These are phyloP conservation scores for Citrus sp. DNA, from an alignment of 345 rosid genomes.

Conservation along the genomic window DNA sequence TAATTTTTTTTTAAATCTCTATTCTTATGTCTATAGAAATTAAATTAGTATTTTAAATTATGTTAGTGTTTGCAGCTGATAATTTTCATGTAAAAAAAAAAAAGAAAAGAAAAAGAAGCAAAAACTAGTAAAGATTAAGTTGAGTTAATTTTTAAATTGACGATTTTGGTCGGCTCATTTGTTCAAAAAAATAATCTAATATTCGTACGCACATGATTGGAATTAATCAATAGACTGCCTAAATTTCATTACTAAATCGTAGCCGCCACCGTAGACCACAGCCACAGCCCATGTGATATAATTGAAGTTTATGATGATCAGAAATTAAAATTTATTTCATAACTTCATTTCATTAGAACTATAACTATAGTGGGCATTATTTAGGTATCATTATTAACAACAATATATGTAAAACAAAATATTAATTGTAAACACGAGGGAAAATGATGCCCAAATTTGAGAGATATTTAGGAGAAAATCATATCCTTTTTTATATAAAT, in stretches of 20 bases:
- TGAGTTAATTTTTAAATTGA: not conserved
- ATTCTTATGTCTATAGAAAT: no score
- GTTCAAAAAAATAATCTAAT: not conserved
- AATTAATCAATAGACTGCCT: not conserved
- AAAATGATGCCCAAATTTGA: no score
- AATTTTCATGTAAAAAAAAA: no score
- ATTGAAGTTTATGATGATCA: not conserved
- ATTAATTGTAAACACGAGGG: no score
- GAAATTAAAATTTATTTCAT: not conserved
- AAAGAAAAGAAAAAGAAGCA: not conserved
- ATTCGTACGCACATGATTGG: not conserved
- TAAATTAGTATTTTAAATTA: no score
- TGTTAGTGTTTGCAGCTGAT: no score
- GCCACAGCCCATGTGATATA: not conserved
- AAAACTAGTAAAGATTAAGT: not conserved
- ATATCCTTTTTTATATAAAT: no score
- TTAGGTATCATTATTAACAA: not conserved
- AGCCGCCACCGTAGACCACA: not conserved
- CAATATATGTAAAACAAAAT: no score
- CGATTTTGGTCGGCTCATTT: not conserved
- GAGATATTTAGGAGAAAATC: no score
- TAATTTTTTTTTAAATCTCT: not conserved
- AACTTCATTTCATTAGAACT: not conserved
- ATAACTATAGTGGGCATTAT: not conserved
- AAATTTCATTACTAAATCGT: not conserved